Conservation (phyloP, 345 rosid species). For the Populus nigra region DNA sequence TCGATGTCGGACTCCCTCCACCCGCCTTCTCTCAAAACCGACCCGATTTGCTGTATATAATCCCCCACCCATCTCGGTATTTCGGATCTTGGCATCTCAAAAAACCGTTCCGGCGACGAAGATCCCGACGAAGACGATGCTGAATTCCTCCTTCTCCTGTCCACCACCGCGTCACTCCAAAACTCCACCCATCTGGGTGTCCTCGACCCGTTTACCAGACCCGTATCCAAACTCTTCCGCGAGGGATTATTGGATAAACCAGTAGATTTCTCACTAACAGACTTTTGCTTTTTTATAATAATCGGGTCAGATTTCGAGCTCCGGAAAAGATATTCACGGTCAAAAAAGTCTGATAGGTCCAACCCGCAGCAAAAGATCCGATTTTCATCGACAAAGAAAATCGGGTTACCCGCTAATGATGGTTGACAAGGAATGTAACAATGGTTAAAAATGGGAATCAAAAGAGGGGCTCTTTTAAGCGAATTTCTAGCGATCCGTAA, state of each 20-base stretch:
- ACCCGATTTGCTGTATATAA: slow-evolving; percentile 70
- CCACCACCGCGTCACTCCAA: slow-evolving; percentile 86
- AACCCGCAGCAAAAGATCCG: slow-evolving; percentile 87
- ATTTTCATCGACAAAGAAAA: slow-evolving; percentile 84
- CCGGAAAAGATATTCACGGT: slow-evolving; percentile 69
- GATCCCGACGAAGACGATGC: slow-evolving; percentile 48
- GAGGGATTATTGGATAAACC: slow-evolving; percentile 54
- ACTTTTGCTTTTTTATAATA: slow-evolving; percentile 52
- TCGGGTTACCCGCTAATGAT: slow-evolving; percentile 88
- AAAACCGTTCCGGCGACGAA: slow-evolving; percentile 69
- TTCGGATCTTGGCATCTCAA: slow-evolving; percentile 64
- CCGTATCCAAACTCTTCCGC: slow-evolving; percentile 62
- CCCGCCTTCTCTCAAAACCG: slow-evolving; percentile 78
- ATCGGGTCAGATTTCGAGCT: slow-evolving; percentile 45
- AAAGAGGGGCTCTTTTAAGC: slow-evolving; percentile 76
- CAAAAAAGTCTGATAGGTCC: slow-evolving; percentile 90
- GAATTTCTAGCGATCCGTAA: slow-evolving; percentile 80
- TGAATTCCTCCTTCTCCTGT: slow-evolving; percentile 71
- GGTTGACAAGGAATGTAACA: slow-evolving; percentile 94
- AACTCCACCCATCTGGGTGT: slow-evolving; percentile 96
- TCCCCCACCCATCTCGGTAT: slow-evolving; percentile 82
- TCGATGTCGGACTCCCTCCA: slow-evolving; percentile 80
- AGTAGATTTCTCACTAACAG: slow-evolving; percentile 59
- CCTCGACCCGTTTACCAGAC: slow-evolving; percentile 37
- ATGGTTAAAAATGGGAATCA: slow-evolving; percentile 88